Percentiles rank a stretch among this genome's conserved stretches.
Conservation (phyloP, 768 basidiomycete species). For the Lyophyllum shimeji region DNA sequence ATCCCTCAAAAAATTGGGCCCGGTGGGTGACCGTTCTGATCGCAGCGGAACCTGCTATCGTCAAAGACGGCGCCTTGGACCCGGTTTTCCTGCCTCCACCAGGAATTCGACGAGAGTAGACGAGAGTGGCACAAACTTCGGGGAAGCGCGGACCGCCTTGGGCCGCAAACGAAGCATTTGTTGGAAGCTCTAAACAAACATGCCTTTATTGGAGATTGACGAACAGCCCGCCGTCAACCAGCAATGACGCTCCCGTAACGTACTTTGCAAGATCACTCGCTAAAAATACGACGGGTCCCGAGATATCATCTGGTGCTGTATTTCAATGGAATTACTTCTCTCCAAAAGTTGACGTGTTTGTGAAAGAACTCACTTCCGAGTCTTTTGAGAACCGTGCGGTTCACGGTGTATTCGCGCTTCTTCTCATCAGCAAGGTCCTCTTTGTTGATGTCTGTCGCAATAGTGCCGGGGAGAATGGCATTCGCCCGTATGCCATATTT, state of each 20-base stretch:
- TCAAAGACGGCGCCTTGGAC: constrained; percentile 40
- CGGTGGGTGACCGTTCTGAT: constrained; percentile 54
- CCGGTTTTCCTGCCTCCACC: constrained; percentile 24
- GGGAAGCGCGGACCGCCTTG: constrained; percentile 7
- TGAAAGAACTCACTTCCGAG: constrained; percentile 49
- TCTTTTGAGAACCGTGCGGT: constrained; percentile 64
- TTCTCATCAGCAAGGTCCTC: constrained; percentile 61
- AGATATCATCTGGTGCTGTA: constrained; percentile 65
- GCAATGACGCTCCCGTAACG: constrained; percentile 61
- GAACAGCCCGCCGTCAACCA: constrained; percentile 75
- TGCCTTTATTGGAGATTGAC: constrained; percentile 63
- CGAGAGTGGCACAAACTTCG: no score
- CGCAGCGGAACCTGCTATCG: constrained; percentile 52
- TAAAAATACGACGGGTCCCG: constrained; percentile 73
- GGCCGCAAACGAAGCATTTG: neutral
- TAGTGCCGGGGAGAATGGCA: constrained; percentile 73
- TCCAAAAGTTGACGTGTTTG: no score
- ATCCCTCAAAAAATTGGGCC: constrained; percentile 50
- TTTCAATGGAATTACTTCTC: neutral
- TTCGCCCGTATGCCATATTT: constrained; percentile 75
- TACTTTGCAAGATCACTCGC: constrained; percentile 72
- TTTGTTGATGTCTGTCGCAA: constrained; percentile 76
- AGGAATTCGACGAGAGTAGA: neutral
- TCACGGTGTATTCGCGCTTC: constrained; percentile 64
- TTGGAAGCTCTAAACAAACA: constrained; percentile 4